These are phyloP conservation scores for Diaporthe sp. DNA, from an alignment of 2,329 filamentous ascomycete species.

Conservation along the genomic window DNA sequence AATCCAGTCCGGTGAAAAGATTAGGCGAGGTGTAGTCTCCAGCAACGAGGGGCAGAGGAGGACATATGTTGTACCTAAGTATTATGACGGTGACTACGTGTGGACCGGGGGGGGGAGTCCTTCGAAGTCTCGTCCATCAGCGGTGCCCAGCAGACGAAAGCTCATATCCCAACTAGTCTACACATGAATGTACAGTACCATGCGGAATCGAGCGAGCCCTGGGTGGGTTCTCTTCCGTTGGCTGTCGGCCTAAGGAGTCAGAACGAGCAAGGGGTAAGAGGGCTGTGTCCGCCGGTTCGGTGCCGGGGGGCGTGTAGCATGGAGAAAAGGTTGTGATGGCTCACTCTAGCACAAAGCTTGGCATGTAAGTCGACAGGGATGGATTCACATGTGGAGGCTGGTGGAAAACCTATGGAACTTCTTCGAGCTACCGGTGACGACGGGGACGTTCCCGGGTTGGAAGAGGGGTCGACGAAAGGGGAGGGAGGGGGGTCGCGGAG, in stretches of 20 bases:
- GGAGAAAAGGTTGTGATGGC: constrained; percentile 32
- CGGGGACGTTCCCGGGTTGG: constrained; percentile 6
- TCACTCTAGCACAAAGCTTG: constrained; percentile 35
- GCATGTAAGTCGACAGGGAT: constrained; percentile 31
- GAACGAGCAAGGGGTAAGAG: constrained; percentile 25
- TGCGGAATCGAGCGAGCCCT: constrained; percentile 31
- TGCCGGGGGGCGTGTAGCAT: constrained; percentile 31
- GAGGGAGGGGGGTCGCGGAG: background rate
- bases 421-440: constrained; percentile 14
- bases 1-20: background rate
- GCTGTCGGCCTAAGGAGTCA: constrained; percentile 23
- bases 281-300: constrained; percentile 31
- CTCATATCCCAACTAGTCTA: constrained; percentile 24
- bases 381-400: constrained; percentile 12
- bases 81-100: constrained; percentile 31
- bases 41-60: constrained; percentile 20
- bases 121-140: constrained; percentile 22
- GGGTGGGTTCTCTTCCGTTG: constrained; percentile 24
- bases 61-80: constrained; percentile 28
- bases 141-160: constrained; percentile 8
- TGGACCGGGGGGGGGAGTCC: constrained; percentile 26
- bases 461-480: constrained; percentile 13
- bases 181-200: constrained; percentile 31
- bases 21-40: constrained; percentile 7
- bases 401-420: constrained; percentile 30